Conservation (phyloP, 208 protist species). For the Wallacemonas sp. region DNA sequence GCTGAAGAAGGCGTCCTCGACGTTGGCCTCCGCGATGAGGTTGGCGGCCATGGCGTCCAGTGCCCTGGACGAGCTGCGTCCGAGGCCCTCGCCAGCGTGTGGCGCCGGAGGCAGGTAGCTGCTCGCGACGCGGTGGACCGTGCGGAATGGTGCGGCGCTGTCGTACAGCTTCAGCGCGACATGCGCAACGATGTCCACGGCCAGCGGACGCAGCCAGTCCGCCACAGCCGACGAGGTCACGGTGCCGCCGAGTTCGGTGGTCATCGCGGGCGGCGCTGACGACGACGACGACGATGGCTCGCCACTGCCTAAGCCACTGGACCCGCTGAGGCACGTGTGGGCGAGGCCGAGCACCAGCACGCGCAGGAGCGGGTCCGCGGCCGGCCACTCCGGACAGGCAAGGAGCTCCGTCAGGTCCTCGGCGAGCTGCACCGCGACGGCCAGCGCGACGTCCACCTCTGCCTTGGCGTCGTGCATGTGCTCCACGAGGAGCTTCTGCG, state of each 20-base stretch:
- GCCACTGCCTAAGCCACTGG: not conserved
- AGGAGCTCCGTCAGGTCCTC: conserved; percentile 81
- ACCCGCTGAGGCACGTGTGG: conserved; percentile 28
- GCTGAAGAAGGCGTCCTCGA: conserved; percentile 8
- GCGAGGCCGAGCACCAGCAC: conserved; percentile 42
- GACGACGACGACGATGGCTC: not conserved
- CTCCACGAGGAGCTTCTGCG: conserved; percentile 43
- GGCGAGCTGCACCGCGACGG: conserved; percentile 42
- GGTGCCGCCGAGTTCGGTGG: too few species aligned
- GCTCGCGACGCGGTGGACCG: conserved; percentile 3
- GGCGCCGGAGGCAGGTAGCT: not conserved
- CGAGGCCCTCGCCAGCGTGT: not conserved
- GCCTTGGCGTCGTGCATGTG: conserved; percentile 27
- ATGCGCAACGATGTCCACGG: conserved; percentile 65
- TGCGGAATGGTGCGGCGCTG: conserved; percentile 6
- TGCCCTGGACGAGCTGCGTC: not conserved
- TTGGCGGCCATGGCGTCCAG: conserved; percentile 7
- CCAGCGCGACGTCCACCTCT: conserved; percentile 41
- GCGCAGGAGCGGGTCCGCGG: conserved; percentile 72
- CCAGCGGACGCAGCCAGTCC: conserved; percentile 41
- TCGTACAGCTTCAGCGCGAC: conserved; percentile 61
- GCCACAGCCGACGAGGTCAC: conserved; percentile 4
- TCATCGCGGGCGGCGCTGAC: too few species aligned
- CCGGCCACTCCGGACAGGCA: conserved; percentile 71
- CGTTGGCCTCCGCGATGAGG: not conserved